Evolutionary conservation across 1,284 basidiomycete genomes (phyloP).

Genomic region (Marasmius tenuissimus): DNA sequence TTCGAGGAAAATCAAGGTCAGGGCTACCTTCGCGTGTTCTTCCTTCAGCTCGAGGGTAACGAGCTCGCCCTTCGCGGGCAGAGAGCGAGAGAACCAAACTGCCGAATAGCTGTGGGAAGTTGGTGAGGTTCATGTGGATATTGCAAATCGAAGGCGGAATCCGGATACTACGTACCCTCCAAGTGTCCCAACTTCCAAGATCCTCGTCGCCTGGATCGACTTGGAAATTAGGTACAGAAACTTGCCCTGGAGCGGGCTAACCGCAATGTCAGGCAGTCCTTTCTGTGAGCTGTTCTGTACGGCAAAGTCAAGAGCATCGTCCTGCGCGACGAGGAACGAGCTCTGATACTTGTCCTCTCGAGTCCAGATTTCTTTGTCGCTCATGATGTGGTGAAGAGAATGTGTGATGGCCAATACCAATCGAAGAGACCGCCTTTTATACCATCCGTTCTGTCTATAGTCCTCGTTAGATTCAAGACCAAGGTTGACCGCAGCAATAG

Average conservation of each 20-base stretch:
- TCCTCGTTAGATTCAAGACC: no score
- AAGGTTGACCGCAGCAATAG: no score
- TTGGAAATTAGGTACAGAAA: slow-evolving; percentile 49
- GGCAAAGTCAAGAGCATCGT: slow-evolving; percentile 44
- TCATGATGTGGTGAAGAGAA: no score
- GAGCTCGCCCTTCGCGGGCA: slow-evolving; percentile 54
- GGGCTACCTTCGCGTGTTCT: slow-evolving; percentile 47
- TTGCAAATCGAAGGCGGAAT: background rate
- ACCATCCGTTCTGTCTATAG: no score
- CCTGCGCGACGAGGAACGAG: slow-evolving; percentile 46
- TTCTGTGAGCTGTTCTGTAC: slow-evolving; percentile 41
- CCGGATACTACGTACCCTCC: slow-evolving; percentile 62
- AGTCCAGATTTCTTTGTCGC: slow-evolving; percentile 27
- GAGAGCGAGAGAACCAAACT: slow-evolving; percentile 56
- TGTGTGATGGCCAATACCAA: no score
- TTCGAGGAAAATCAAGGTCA: background rate
- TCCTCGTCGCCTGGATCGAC: slow-evolving; percentile 48
- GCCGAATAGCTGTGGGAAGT: slow-evolving; percentile 49
- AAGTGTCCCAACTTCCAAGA: slow-evolving; percentile 63
- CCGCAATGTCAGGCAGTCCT: slow-evolving; percentile 53
- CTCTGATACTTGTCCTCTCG: slow-evolving; percentile 44
- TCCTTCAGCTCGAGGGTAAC: slow-evolving; percentile 49
- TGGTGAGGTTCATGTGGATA: background rate
- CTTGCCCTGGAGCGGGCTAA: slow-evolving; percentile 57
- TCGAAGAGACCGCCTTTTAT: no score